These are phyloP conservation scores for Arachis hypogaea DNA, from an alignment of 306 rosid genomes.

Conservation along the genomic window DNA sequence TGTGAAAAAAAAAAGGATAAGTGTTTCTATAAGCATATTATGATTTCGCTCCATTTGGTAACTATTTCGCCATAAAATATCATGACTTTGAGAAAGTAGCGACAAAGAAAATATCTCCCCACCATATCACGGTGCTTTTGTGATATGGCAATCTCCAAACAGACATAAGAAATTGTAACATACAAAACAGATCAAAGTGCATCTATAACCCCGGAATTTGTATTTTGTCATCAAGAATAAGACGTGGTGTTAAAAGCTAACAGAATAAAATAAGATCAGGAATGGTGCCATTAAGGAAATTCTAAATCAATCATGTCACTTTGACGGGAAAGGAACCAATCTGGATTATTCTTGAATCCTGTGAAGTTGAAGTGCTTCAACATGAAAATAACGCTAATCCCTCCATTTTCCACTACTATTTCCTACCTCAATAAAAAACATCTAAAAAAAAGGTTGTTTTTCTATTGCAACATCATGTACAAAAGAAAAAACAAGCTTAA, in stretches of 20 bases:
- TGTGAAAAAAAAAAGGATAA: not conserved
- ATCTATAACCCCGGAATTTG: slow-evolving; percentile 13
- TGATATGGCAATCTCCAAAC: too few relatives aligned
- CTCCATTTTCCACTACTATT: not conserved
- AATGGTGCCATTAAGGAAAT: slow-evolving; percentile 2
- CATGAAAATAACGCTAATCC: not conserved
- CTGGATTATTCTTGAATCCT: not conserved
- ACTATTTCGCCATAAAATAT: too few relatives aligned
- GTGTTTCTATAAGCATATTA: not conserved
- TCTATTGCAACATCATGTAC: slow-evolving; percentile 7
- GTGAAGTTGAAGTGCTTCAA: not conserved
- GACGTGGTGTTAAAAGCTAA: not conserved
- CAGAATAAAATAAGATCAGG: not conserved
- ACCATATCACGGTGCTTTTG: too few relatives aligned
- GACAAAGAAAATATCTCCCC: too few relatives aligned
- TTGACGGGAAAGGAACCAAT: not conserved
- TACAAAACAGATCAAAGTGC: not conserved
- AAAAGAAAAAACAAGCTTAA: not conserved
- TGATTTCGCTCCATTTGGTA: not conserved
- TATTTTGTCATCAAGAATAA: not conserved
- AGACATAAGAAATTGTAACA: not conserved
- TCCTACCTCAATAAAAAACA: not conserved
- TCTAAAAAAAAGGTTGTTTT: not conserved
- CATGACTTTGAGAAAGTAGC: too few relatives aligned
- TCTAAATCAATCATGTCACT: slow-evolving; percentile 21